Base-by-base conservation (phyloP, 495 filamentous ascomycete genomes). In the Podospora tetraspora region DNA sequence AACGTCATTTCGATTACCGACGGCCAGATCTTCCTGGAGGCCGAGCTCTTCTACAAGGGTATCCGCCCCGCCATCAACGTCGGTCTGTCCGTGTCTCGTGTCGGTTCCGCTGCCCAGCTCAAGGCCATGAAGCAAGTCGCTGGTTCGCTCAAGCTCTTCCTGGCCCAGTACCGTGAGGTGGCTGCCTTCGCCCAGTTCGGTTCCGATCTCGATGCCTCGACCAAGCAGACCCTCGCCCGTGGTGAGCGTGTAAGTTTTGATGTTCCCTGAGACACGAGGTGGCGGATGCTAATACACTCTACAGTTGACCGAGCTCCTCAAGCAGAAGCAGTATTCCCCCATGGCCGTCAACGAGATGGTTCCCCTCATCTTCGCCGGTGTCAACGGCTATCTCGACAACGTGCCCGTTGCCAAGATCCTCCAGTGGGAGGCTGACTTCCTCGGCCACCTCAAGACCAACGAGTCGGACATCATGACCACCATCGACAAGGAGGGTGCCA, bases 51-150 rank as follows among this genome's bases (percentile, higher is more conserved):
- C 92, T 99, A 99, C 90, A 99, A 99, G 91, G 95, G 95, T 97
- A 84, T 99, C 84, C 96, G 95, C 79, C 95, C 95, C 74, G 95
- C 95, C 84, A 99, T 99, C 85, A 99, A 99, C 89, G 95, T 99
- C 90, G 95, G 95, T 95, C 91, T 99, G 67, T 99, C 95, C 78
- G 95, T 99, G 71, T 99, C 95, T 78, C 95, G 95, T 91, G 95
- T 99, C 89, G 95, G 95, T 80, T 99, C 95, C 77, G 93, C 95
- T 80, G 95, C 95, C 78, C 95, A 99, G 87, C 90, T 99, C 84
- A 99, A 99, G 91, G 93, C 95, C 84, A 99, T 99, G 95, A 99
- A 98, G 88, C 95, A 99, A 89, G 95, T 99, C 79, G 95, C 95
- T 79, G 95, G 95, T 88, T 97, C 94, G 74, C 87, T 99, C 77